phyloP scores from a whole-genome alignment of 1,284 basidiomycete genomes.

The Papiliotrema flavescens region DNA sequence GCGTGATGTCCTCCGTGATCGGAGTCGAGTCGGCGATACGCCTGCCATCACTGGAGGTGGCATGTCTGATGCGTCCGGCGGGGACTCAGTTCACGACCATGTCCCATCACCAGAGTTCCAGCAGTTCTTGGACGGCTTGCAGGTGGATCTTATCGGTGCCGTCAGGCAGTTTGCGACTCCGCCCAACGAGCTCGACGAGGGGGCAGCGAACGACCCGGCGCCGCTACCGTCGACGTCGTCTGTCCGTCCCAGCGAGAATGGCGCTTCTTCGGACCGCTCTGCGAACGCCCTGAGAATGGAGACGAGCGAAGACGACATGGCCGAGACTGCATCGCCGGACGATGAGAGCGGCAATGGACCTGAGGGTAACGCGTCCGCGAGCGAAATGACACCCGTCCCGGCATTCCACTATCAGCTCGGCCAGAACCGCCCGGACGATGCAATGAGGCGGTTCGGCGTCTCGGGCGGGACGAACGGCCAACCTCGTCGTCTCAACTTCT shows the following conservation, averaged over 20 bases:
- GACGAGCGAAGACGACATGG: background rate
- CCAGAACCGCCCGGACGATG: slow-evolving; percentile 16
- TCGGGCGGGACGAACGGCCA: slow-evolving; percentile 26
- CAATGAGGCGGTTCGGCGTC: slow-evolving; percentile 15
- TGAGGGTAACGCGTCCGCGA: background rate
- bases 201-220: background rate
- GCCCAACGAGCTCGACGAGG: background rate
- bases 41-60: background rate
- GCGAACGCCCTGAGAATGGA: background rate
- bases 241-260: too few relatives aligned
- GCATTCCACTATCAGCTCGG: slow-evolving; percentile 34
- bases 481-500: slow-evolving; percentile 45
- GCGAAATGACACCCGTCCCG: slow-evolving; percentile 14
- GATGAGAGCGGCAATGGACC: background rate
- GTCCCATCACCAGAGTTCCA: slow-evolving; percentile 35
- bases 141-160: slow-evolving; percentile 39
- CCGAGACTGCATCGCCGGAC: background rate
- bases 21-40: slow-evolving; percentile 15
- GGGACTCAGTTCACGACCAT: slow-evolving; percentile 3
- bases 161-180: slow-evolving; percentile 33
- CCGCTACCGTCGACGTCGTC: background rate
- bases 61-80: slow-evolving; percentile 5
- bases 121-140: slow-evolving; percentile 40
- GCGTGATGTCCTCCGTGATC: slow-evolving; percentile 32
- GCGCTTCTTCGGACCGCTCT: too few relatives aligned